Percentiles rank a stretch among this genome's conserved stretches.
Evolutionary conservation across 2,329 filamentous ascomycete genomes (phyloP).

Genomic region (Orbilia blumenaviensis): DNA sequence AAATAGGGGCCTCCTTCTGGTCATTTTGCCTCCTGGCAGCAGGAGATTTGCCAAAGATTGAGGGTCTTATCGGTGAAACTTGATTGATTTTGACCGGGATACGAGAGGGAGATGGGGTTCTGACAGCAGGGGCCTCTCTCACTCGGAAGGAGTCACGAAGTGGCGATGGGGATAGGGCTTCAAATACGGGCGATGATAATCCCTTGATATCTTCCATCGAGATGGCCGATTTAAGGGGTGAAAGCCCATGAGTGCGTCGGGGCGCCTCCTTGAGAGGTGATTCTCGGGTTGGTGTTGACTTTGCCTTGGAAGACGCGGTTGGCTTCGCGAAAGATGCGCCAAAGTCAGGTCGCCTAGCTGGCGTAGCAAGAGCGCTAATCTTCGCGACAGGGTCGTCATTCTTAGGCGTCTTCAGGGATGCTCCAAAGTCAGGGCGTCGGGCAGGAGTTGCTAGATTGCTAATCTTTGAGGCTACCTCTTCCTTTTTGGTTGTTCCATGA

Average conservation of each 20-base stretch:
- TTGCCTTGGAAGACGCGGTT: slow-evolving; percentile 30
- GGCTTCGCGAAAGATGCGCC: slow-evolving; percentile 32
- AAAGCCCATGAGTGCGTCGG: slow-evolving; percentile 17
- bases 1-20: not conserved
- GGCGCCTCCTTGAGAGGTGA: slow-evolving; percentile 48
- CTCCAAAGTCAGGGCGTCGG: slow-evolving; percentile 9
- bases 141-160: not conserved
- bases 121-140: not conserved
- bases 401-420: slow-evolving; percentile 9
- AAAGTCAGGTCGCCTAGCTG: slow-evolving; percentile 10
- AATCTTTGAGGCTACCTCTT: not conserved
- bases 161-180: not conserved
- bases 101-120: not conserved
- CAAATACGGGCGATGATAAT: slow-evolving; percentile 1
- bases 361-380: slow-evolving; percentile 4
- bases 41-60: not conserved
- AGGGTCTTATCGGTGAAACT: not conserved
- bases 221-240: slow-evolving; percentile 28
- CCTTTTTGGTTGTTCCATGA: not conserved
- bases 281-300: slow-evolving; percentile 11
- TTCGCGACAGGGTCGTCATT: not conserved
- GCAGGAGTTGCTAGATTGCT: slow-evolving; percentile 28
- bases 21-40: not conserved
- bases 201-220: slow-evolving; percentile 35
- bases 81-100: not conserved